phyloP scores from a whole-genome alignment of 176 grass and related monocot genomes.

The Carex kokanica region DNA sequence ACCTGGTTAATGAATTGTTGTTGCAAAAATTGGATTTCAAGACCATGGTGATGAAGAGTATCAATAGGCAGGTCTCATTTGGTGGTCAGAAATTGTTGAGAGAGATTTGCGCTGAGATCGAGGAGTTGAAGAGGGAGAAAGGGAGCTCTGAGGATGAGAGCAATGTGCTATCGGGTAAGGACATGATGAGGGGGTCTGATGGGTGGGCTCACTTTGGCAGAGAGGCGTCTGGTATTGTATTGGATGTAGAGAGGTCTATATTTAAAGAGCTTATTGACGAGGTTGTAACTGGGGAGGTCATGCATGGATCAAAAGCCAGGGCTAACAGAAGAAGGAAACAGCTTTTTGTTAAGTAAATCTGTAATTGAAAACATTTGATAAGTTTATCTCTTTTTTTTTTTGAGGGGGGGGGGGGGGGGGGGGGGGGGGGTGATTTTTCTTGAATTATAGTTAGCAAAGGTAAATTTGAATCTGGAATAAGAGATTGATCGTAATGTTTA shows the following conservation, averaged over 20 bases:
- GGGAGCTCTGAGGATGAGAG: slow-evolving; percentile 42
- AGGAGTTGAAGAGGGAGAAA: slow-evolving; percentile 44
- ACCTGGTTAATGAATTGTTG: slow-evolving; percentile 79
- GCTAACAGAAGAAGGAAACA: slow-evolving; percentile 26
- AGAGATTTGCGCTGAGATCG: slow-evolving; percentile 62
- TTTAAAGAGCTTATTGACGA: slow-evolving; percentile 96
- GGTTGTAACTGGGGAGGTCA: slow-evolving; percentile 48
- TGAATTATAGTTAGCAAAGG: slow-evolving; percentile 14
- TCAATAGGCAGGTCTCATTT: slow-evolving; percentile 19
- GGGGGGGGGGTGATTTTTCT: neutral
- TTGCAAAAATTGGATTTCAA: slow-evolving; percentile 59
- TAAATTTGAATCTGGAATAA: slow-evolving; percentile 22
- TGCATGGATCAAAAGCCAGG: slow-evolving; percentile 4
- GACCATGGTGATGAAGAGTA: slow-evolving; percentile 19
- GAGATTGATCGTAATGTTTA: slow-evolving; percentile 20
- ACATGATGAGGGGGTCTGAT: slow-evolving; percentile 48
- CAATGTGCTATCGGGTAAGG: slow-evolving; percentile 43
- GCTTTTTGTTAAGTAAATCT: slow-evolving; percentile 27
- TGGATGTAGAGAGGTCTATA: slow-evolving; percentile 83
- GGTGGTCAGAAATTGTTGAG: slow-evolving; percentile 65
- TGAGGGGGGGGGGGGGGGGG: neutral
- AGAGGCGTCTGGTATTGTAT: slow-evolving; percentile 49
- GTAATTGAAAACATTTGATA: neutral
- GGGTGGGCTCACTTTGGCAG: slow-evolving; percentile 47
- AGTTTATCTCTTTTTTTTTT: neutral